Evolutionary conservation across 1,284 basidiomycete genomes (phyloP), one percentile per base, ranked within the genome.

Genomic region (Bjerkandera adusta): DNA sequence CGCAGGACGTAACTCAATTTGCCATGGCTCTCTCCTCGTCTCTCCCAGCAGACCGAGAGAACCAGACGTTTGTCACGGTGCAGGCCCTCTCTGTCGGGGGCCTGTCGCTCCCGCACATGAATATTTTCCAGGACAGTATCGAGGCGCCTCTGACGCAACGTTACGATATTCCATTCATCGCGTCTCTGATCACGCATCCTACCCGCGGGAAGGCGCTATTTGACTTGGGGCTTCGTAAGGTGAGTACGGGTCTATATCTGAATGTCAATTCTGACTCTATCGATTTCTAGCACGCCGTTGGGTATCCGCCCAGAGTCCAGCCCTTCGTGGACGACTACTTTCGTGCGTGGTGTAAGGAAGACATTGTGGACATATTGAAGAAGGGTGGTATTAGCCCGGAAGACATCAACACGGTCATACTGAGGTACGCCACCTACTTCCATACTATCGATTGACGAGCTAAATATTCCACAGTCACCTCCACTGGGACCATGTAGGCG

Each of bases 401-500:
- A 4, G 33, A 47, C 15, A 45, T 51, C 15, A 22, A 38, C 8
- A 47, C 20, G 2, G 25, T 51, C 27, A 41, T 51, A 18, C 40
- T 45, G 25, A 51, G 50, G 50, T 51, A 32, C 7, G 42, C 36
- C n/a, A 12, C 16, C n/a, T n/a, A 26, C n/a, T 33, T 35, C 7
- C n/a, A n/a, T 33, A 16, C 16, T 30, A 20, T 24, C 34, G 12
- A 21, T 11, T 30, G 10, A 4, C 24, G 26, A 32, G 4, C 12
- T 44, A 18, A 40, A 2, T 11, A 18, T 34, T 6, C 2, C 16
- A 15, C 22, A 51, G 50, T 27, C 50, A 51, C 21, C 29, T 51
- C 11, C 50, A 51, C 33, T 48, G 39, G 38, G 46, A 51, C 22
- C 50, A 51, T 38, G 34, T 41, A 5, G 50, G 50, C 36, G 50